These are phyloP conservation scores for Flaveria ramosissima DNA, from an alignment of 129 eudicot species.

Conservation along the genomic window DNA sequence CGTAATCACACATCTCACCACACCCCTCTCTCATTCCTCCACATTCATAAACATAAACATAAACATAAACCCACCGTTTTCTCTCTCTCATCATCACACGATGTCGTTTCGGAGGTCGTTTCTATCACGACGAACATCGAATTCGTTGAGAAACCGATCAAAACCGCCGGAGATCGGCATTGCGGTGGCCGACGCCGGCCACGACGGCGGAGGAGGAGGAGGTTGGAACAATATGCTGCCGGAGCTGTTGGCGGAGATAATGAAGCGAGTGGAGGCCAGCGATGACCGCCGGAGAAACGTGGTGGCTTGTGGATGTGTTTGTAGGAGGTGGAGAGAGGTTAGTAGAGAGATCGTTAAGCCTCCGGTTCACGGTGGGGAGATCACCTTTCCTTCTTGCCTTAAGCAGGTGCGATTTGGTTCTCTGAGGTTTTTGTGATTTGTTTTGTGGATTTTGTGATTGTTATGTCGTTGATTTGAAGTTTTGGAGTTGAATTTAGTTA, in stretches of 20 bases:
- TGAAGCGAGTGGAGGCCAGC: constrained; percentile 56
- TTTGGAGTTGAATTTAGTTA: background rate
- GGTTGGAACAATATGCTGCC: constrained; percentile 72
- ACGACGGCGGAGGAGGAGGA: constrained; percentile 27
- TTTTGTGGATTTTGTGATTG: background rate
- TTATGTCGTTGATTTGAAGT: constrained; percentile 6
- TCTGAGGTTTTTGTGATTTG: background rate
- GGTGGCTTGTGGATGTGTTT: constrained; percentile 78
- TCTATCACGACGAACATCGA: constrained; percentile 58
- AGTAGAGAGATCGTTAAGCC: constrained; percentile 51
- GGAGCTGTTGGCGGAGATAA: constrained; percentile 74
- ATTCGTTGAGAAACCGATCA: constrained; percentile 32
- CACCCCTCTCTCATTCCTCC: background rate
- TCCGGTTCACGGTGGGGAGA: constrained; percentile 45
- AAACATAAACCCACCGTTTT: background rate
- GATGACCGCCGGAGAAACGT: constrained; percentile 67
- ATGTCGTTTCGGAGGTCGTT: constrained; percentile 49
- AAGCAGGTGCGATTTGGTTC: constrained; percentile 52
- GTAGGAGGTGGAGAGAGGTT: constrained; percentile 72
- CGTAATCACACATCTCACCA: constrained; percentile 16
- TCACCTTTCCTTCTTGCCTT: constrained; percentile 82
- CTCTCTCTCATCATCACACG: constrained; percentile 5
- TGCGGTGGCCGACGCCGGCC: constrained; percentile 22
- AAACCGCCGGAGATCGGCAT: background rate
- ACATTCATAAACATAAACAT: too few relatives aligned